phyloP scores from a whole-genome alignment of 495 filamentous ascomycete genomes.

The Penicillium goetzii region DNA sequence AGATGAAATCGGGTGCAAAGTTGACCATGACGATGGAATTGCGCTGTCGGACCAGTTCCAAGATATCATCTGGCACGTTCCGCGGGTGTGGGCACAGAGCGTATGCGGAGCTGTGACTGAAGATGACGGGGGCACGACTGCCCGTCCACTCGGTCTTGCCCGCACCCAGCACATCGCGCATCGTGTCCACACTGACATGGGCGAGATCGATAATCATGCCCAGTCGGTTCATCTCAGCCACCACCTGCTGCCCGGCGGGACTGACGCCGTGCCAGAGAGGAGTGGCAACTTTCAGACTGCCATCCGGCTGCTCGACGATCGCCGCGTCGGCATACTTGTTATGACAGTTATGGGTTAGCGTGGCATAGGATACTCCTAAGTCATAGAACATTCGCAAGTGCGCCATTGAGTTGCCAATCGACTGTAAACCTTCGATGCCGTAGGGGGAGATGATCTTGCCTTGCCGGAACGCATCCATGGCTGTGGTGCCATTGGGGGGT shows the following conservation, averaged over 20 bases:
- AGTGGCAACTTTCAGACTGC: slow-evolving; percentile 49
- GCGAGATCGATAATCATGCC: slow-evolving; percentile 58
- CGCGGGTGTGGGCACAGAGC: slow-evolving; percentile 58
- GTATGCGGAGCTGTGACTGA: slow-evolving; percentile 60
- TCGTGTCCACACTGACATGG: slow-evolving; percentile 58
- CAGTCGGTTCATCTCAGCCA: slow-evolving; percentile 61
- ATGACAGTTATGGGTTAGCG: slow-evolving; percentile 91
- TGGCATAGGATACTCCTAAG: slow-evolving; percentile 88
- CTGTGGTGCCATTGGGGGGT: slow-evolving; percentile 57
- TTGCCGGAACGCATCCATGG: slow-evolving; percentile 61
- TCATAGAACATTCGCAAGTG: slow-evolving; percentile 74
- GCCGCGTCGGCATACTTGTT: slow-evolving; percentile 90
- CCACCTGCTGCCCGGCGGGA: slow-evolving; percentile 63
- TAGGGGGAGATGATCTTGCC: slow-evolving; percentile 70
- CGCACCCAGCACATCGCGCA: slow-evolving; percentile 57
- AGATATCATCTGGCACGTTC: slow-evolving; percentile 63
- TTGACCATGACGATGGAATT: slow-evolving; percentile 64
- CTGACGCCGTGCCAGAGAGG: slow-evolving; percentile 67
- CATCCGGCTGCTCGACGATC: slow-evolving; percentile 53
- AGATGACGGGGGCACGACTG: slow-evolving; percentile 58
- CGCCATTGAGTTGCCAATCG: slow-evolving; percentile 85
- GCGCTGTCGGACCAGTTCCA: slow-evolving; percentile 57
- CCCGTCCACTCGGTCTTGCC: slow-evolving; percentile 47
- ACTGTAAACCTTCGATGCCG: slow-evolving; percentile 91
- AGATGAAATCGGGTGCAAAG: slow-evolving; percentile 76